Evolutionary conservation across 2,329 filamentous ascomycete species (phyloP), one percentile per base, ranked within the genome.

Genomic region (Xylaria polymorpha): DNA sequence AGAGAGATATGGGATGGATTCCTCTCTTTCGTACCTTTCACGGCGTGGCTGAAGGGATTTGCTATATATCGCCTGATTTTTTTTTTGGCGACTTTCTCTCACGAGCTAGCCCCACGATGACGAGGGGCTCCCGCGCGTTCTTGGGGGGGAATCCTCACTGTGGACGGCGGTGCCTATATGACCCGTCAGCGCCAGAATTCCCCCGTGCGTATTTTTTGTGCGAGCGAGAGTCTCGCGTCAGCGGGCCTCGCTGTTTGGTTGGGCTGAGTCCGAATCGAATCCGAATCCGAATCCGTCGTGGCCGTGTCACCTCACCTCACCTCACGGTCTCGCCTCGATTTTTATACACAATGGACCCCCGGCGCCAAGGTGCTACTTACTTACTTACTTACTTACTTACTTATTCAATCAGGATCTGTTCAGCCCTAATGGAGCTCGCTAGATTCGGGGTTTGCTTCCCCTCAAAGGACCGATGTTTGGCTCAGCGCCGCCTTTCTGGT

Each of bases 281-380:
- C 29, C 22, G 55, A 20, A 56, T 22, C 32, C 10, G 6, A 22
- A 39, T 20, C 20, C 41, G 44, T 6, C 14, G 43, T 51, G 15
- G 56, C 22, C 39, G 63, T 70, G 64, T 59, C 20, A 70, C 69
- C 69, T 57, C 35, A 67, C 68, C 69, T 59, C 20, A 70, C 69
- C 69, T 57, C 35, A 67, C 68, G 68, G 65, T 74, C 70, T 73
- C 67, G 66, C 70, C 63, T 74, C 71, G 69, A 48, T 14, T 71
- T 68, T 71, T 68, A 39, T 56, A 39, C 53, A 22, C 55, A 74
- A 10, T 41, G 60, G 35, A 46, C 44, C 10, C 35, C 25, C 25
- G 25, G 25, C 25, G 4, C 25, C 25, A 29, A 29, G 3, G 25
- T 29, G 25, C 25, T 29, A 29, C 25, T 29, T n/a, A n/a, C 8